Evolutionary conservation across 108 stramenopile species (phyloP), one percentile per base, ranked within the genome.

Genomic region (Stephanodiscus minutulus): DNA sequence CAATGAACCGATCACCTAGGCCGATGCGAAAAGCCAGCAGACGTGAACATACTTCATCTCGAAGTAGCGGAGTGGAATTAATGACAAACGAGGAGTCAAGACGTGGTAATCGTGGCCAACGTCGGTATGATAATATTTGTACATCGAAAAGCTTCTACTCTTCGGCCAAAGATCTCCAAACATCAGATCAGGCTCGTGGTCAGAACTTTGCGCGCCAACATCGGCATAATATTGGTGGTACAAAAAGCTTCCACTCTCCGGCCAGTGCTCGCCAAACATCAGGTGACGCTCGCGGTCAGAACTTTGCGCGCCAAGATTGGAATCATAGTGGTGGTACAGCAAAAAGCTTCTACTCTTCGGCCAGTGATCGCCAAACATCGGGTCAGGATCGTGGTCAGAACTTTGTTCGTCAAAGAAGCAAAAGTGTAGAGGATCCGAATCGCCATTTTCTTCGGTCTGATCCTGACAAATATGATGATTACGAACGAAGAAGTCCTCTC

Each of bases 391-490:
- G 50, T 52, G 24, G 18, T 7, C 50, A 20, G 17, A 20, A 52
- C 50, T 8, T 39, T 39, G 50, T 24, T 21, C 50, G 50, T 52
- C 50, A 18, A 24, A 52, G 50, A 52, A 52, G 24, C 50, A 52
- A 52, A 52, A 52, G 50, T 20, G 50, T 6, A 7, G 50, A 6
- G 7, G 24, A 52, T 6, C 18, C 4, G 20, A 7, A 24, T 52
- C 50, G 7, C 50, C 39, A 8, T 39, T 52, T 10, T 20, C 1
- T 20, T 52, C 50, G 1, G 24, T 52, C 18, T 52, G 18, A 52
- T 52, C 50, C n/a, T 52, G 50, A 52, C 22, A 21, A 52, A 7
- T 52, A 52, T 52, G 50, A 3, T 6, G 50, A 52, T 1, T 21
- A 7, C 22, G 5, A 52, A 5, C 22, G 50, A 21, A 5, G 50